Percentiles rank a stretch among this genome's conserved stretches.
Conservation (phyloP, 2,329 filamentous ascomycete species). For the Exophiala aquamarina region DNA sequence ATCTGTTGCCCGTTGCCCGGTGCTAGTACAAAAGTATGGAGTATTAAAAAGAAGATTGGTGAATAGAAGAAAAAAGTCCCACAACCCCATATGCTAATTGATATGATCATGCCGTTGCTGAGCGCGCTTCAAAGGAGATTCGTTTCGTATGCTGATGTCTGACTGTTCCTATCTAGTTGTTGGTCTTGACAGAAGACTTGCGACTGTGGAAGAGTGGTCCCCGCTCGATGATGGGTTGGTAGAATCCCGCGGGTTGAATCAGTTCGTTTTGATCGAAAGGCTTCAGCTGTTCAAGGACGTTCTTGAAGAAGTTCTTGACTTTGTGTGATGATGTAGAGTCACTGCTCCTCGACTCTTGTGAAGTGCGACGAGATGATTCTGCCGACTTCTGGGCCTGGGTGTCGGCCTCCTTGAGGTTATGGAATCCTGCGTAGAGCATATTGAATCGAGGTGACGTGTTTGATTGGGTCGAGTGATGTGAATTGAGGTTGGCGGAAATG, state of each 20-base stretch:
- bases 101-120: too few relatives aligned
- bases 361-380: slow-evolving; percentile 16
- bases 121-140: too few relatives aligned
- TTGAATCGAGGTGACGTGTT: slow-evolving; percentile 9
- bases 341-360: slow-evolving; percentile 12
- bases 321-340: slow-evolving; percentile 11
- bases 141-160: too few relatives aligned
- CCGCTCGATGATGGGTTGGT: slow-evolving; percentile 21
- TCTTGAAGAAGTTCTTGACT: slow-evolving; percentile 20
- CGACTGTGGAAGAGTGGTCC: slow-evolving; percentile 11
- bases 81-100: too few relatives aligned
- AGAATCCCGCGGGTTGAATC: slow-evolving; percentile 22
- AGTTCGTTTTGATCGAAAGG: slow-evolving; percentile 11
- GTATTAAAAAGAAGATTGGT: too few relatives aligned
- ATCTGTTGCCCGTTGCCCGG: too few relatives aligned
- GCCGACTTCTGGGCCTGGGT: slow-evolving; percentile 16
- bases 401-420: slow-evolving; percentile 22
- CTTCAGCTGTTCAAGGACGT: slow-evolving; percentile 21
- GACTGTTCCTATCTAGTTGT: too few relatives aligned
- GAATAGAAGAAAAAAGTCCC: too few relatives aligned
- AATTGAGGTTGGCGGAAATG: slow-evolving; percentile 4
- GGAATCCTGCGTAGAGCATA: slow-evolving; percentile 26
- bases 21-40: too few relatives aligned
- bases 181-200: too few relatives aligned
- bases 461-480: slow-evolving; percentile 8